Evolutionary conservation across 257 asterid genomes (phyloP).

Genomic region (Lycium barbarum): DNA sequence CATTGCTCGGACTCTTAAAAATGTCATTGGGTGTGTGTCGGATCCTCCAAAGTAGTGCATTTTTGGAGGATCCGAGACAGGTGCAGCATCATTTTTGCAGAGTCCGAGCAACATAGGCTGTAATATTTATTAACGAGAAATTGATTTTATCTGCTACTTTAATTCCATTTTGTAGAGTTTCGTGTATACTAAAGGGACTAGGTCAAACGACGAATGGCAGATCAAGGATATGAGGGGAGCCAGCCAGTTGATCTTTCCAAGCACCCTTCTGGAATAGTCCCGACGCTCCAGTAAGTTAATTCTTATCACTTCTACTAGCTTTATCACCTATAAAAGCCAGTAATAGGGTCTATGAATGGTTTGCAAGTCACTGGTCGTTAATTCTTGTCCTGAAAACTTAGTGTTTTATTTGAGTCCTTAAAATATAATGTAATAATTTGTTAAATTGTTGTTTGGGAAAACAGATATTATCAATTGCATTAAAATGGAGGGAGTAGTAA

Average conservation of each 20-base stretch:
- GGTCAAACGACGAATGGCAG: slow-evolving; percentile 62
- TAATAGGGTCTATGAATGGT: background rate
- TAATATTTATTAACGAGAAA: background rate
- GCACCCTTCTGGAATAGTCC: slow-evolving; percentile 91
- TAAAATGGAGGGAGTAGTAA: background rate
- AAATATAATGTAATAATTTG: background rate
- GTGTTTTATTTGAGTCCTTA: background rate
- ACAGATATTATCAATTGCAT: background rate
- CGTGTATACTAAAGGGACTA: background rate
- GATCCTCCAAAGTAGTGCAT: too few relatives aligned
- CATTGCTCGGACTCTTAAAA: too few relatives aligned
- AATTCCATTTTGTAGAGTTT: slow-evolving; percentile 12
- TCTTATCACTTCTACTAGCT: background rate
- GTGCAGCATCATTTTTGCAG: too few relatives aligned
- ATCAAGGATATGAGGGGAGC: slow-evolving; percentile 71
- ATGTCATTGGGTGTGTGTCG: too few relatives aligned
- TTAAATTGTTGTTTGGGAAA: background rate
- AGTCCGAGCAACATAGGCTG: too few relatives aligned
- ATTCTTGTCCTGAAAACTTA: background rate
- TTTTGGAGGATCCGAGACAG: too few relatives aligned
- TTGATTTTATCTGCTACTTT: slow-evolving; percentile 23
- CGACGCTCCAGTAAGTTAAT: slow-evolving; percentile 74
- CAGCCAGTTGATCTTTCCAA: slow-evolving; percentile 79
- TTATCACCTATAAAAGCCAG: background rate
- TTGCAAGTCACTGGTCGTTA: background rate